Percentiles rank a stretch among this genome's conserved stretches.
Conservation (phyloP, 805 yeast species). For the Alloascoidea africana region DNA sequence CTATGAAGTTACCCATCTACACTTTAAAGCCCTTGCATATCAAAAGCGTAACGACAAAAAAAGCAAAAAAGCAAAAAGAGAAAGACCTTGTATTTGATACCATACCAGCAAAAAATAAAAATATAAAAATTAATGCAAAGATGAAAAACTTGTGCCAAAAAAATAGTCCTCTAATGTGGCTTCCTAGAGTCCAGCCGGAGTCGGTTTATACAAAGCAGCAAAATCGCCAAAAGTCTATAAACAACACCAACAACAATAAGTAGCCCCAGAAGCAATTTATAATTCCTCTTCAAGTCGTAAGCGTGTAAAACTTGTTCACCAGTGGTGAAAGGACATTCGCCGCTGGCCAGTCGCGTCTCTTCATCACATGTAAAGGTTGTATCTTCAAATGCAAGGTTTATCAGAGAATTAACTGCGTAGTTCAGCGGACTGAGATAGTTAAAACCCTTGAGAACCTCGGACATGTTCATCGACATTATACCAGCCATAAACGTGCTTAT, state of each 20-base stretch:
- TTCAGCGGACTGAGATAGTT: constrained; percentile 70
- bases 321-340: constrained; percentile 29
- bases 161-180: too few species aligned
- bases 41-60: too few species aligned
- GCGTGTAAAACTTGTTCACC: constrained; percentile 42
- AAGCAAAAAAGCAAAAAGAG: too few species aligned
- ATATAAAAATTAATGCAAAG: too few species aligned
- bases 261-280: constrained; percentile 23
- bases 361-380: constrained; percentile 35
- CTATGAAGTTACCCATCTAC: too few species aligned
- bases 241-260: constrained; percentile 23
- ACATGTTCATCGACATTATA: constrained; percentile 65
- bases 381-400: constrained; percentile 43
- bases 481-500: constrained; percentile 79
- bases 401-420: constrained; percentile 46
- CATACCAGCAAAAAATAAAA: too few species aligned
- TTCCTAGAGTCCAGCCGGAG: neutral
- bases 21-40: too few species aligned
- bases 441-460: constrained; percentile 47
- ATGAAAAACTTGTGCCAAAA: too few species aligned
- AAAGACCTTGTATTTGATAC: too few species aligned
- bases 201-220: neutral
- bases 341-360: constrained; percentile 16
- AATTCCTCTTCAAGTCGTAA: constrained; percentile 27
- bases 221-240: constrained; percentile 24